Conservation (phyloP, 108 stramenopile genomes). For the Nannochloropsis gaditana region DNA sequence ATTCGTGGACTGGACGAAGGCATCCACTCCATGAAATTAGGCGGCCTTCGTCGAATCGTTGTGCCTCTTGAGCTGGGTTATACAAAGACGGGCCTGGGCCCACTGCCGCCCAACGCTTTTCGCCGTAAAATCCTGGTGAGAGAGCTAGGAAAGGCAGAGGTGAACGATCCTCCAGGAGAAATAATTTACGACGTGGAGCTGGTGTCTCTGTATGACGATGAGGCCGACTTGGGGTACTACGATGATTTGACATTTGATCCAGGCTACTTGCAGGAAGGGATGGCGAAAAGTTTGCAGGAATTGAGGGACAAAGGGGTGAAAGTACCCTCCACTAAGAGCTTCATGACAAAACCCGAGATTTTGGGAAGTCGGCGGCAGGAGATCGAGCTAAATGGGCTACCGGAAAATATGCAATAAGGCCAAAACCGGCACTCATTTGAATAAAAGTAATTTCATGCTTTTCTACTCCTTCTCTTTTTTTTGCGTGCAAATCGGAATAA, state of each 20-base stretch:
- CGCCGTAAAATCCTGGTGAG: background rate
- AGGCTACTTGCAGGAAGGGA: background rate
- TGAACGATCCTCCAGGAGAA: background rate
- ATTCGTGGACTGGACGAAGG: conserved; percentile 19
- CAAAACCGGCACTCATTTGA: too few species aligned
- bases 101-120: conserved; percentile 3
- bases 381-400: background rate
- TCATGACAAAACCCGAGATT: conserved; percentile 3
- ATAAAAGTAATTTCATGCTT: too few species aligned
- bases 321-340: background rate
- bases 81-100: background rate
- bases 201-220: background rate
- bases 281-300: background rate
- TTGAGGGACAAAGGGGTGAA: background rate
- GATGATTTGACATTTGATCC: conserved; percentile 20
- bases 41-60: background rate
- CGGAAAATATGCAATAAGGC: background rate
- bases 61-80: background rate
- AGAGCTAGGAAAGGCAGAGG: background rate
- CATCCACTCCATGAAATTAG: conserved; percentile 9
- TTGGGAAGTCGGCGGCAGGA: background rate
- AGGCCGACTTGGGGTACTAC: conserved; percentile 13
- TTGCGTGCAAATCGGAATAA: too few species aligned
- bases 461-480: too few species aligned
- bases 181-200: conserved; percentile 1